These are phyloP conservation scores for Phytophthora pini DNA, from an alignment of 352 stramenopile species.

Conservation along the genomic window DNA sequence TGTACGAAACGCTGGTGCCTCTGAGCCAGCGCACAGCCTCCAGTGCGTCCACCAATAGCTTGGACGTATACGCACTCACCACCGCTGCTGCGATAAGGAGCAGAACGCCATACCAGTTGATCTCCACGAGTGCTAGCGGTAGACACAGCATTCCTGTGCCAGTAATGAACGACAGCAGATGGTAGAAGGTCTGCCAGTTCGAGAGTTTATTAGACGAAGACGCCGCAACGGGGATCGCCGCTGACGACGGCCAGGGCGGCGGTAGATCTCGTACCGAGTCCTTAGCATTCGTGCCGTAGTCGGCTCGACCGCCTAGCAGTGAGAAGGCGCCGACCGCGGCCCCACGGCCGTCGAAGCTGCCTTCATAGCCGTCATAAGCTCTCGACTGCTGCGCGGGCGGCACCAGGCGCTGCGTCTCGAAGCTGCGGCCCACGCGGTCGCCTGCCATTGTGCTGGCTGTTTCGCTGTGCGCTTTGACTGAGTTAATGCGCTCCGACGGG, in stretches of 20 bases:
- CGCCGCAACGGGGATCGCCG: slow-evolving; percentile 14
- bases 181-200: slow-evolving; percentile 71
- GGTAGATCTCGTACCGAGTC: slow-evolving; percentile 12
- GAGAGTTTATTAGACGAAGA: slow-evolving; percentile 40
- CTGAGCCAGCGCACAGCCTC: slow-evolving; percentile 74
- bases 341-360: slow-evolving; percentile 33
- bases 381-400: slow-evolving; percentile 29
- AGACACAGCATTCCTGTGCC: slow-evolving; percentile 78
- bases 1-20: slow-evolving; percentile 67
- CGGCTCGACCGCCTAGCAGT: slow-evolving; percentile 9
- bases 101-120: slow-evolving; percentile 79
- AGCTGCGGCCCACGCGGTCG: slow-evolving; percentile 30
- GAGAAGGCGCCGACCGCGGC: slow-evolving; percentile 28
- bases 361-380: slow-evolving; percentile 31
- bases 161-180: slow-evolving; percentile 80
- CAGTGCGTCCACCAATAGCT: slow-evolving; percentile 73
- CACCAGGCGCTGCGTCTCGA: slow-evolving; percentile 44
- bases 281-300: slow-evolving; percentile 32
- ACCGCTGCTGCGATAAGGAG: slow-evolving; percentile 55
- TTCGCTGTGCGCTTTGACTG: slow-evolving; percentile 9
- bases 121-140: slow-evolving; percentile 76
- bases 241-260: slow-evolving; percentile 20
- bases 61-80: slow-evolving; percentile 70
- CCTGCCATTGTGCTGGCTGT: slow-evolving; percentile 22
- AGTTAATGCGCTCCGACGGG: slow-evolving; percentile 17